Evolutionary conservation across 768 basidiomycete genomes (phyloP), one percentile per base, ranked within the genome.

Genomic region (Termitomyces sp.): DNA sequence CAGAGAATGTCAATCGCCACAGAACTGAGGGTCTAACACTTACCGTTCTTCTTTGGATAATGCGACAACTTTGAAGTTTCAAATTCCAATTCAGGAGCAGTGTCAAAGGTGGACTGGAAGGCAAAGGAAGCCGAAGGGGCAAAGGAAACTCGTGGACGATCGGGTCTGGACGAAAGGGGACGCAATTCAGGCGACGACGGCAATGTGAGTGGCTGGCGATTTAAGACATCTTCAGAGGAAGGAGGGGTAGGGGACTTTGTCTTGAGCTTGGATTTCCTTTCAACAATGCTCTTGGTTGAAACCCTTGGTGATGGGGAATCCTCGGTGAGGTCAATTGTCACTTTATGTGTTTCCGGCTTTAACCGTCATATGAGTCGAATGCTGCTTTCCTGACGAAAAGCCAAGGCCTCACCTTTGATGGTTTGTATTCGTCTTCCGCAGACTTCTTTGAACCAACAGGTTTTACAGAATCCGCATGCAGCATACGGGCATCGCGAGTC

Each of bases 291-390:
- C 19, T n/a, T 34, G 17, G 38, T 28, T 38, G 48, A 40, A 10
- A 38, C 24, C 48, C 8, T 52, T 48, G 26, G 22, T 9, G 17
- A 37, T 21, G 65, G 62, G 17, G 59, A 52, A 42, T 73, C 70
- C 19, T 63, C 57, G n/a, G 76, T 79, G 53, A 80, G 68, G 63
- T 82, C 80, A 54, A 80, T 74, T 42, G 71, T 76, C 8, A 68
- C 60, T 21, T 43, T 43, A 32, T 40, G 30, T 45, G 47, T 21
- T 38, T 47, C 34, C n/a, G 21, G 44, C 26, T 56, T 47, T 4
- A 24, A 52, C 15, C 22, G 19, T 6, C 58, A 15, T 38, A 37
- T 50, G 22, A 50, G 54, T 42, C 35, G 21, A 30, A 42, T 3
- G n/a, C 24, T 10, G 35, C n/a, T 8, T 28, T 50, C n/a, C 24